Base-by-base conservation (phyloP, 306 rosid genomes). In the Oemleria cerasiformis region DNA sequence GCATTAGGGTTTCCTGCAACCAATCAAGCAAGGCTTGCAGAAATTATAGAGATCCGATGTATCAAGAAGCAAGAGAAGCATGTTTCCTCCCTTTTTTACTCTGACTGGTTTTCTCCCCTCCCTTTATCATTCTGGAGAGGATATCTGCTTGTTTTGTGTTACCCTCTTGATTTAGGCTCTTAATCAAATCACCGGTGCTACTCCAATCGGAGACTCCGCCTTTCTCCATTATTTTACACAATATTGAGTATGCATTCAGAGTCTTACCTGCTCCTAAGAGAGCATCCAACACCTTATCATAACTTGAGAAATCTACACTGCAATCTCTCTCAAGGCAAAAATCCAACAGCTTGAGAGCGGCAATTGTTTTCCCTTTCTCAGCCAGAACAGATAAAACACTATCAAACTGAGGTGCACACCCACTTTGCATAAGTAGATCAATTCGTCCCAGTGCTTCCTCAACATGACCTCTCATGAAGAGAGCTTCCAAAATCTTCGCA, bases 71-170 rank as follows among this genome's bases (percentile, higher is more conserved):
- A 58, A 55, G 49, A 63, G 72, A 54, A 71, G 79, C 79, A 80
- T 81, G 82, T 68, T 79, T 86, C 79, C 82, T 85, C 68, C 86
- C 84, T 70, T 81, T 88, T 70, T 49, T 74, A 71, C 80, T 77
- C 50, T 39, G 67, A 48, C 67, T 21, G 23, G 63, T 64, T 55
- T 61, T 79, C 63, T 67, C 76, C 47, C 76, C 84, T 71, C 73
- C 88, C 75, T 80, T 88, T 9, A 84, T 84, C 96, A 86, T 84
- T 83, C 98, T 86, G 25, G 92, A 88, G 67, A 93, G 88, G 66
- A 91, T 50, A 75, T 91, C 98, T 5, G 97, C 97, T 85, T 91
- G 98, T 83, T 91, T 93, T 69, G 98, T 88, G 87, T 93, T 88
- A 54, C 98, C 98, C 71, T 91, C 96, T 74, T 75, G 73, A 73